A percentile compares a stretch with the other conserved stretches of the same genome.
Conservation (phyloP, 1,139 yeast species). For the Debaryomyces nepalensis region DNA sequence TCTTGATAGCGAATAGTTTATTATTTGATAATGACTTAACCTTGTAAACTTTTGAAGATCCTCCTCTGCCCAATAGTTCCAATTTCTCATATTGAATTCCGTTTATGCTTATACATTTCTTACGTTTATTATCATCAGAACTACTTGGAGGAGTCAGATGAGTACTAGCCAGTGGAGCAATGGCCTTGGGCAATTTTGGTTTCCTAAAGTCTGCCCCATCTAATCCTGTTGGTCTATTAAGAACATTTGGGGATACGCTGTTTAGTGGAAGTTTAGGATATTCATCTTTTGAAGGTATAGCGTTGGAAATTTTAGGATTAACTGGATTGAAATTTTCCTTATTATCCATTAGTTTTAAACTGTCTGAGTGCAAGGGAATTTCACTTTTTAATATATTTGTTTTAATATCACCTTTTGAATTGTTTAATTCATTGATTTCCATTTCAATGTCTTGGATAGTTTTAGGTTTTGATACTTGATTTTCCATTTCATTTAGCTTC, state of each 20-base stretch:
- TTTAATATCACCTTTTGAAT: slow-evolving; percentile 3
- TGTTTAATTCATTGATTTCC: slow-evolving; percentile 9
- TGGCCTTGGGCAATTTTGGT: slow-evolving; percentile 27
- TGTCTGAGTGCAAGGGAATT: background rate
- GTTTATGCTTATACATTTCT: slow-evolving; percentile 50
- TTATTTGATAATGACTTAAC: slow-evolving; percentile 60
- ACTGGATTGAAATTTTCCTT: slow-evolving; percentile 13
- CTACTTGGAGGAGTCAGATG: slow-evolving; percentile 11
- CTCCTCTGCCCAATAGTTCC: slow-evolving; percentile 88
- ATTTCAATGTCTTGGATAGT: slow-evolving; percentile 6
- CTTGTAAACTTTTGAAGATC: slow-evolving; percentile 89
- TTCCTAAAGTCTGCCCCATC: slow-evolving; percentile 28
- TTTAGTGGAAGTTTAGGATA: slow-evolving; percentile 20
- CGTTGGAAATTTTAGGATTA: slow-evolving; percentile 1
- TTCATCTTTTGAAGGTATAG: slow-evolving; percentile 1
- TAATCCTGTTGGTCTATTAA: slow-evolving; percentile 15
- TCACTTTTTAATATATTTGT: background rate
- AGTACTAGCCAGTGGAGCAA: slow-evolving; percentile 10
- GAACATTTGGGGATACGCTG: slow-evolving; percentile 22
- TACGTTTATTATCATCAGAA: slow-evolving; percentile 25
- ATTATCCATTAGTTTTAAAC: slow-evolving; percentile 2
- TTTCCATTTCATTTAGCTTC: slow-evolving; percentile 23
- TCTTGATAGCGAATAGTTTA: slow-evolving; percentile 76
- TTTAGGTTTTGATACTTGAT: slow-evolving; percentile 12
- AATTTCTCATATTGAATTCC: slow-evolving; percentile 70